These are phyloP conservation scores for Euphorbia corollata DNA, from an alignment of 441 rosid genomes.

Conservation along the genomic window DNA sequence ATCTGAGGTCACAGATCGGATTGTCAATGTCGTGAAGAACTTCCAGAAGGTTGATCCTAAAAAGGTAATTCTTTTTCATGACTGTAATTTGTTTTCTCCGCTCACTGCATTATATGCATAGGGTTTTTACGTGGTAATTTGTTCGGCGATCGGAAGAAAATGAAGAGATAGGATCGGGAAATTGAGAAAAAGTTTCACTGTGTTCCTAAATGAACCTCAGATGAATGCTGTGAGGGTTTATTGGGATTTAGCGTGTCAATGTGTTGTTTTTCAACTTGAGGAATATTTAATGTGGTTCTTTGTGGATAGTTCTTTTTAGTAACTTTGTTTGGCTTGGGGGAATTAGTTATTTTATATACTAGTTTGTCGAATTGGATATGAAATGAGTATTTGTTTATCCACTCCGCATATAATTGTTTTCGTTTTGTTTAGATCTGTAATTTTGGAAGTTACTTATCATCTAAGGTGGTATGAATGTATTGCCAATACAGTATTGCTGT, in stretches of 20 bases:
- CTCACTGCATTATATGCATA: background rate
- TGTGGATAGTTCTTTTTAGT: background rate
- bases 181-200: background rate
- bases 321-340: background rate
- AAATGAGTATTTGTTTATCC: background rate
- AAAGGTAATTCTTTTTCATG: conserved; percentile 38
- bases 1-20: conserved; percentile 91
- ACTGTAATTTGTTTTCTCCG: background rate
- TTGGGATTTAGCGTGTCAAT: background rate
- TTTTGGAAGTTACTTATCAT: background rate
- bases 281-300: background rate
- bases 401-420: background rate
- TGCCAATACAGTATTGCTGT: background rate
- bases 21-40: conserved; percentile 71
- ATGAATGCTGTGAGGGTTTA: background rate
- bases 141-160: background rate
- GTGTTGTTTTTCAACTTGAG: background rate
- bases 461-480: background rate
- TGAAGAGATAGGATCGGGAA: background rate
- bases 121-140: background rate
- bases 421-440: background rate
- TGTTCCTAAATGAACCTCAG: background rate
- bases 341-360: background rate
- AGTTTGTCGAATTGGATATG: background rate
- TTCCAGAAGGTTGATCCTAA: conserved; percentile 83